A percentile compares a stretch with the other conserved stretches of the same genome.
These are phyloP conservation scores for Cercospora canescens DNA, from an alignment of 2,329 filamentous ascomycete species.

Conservation along the genomic window DNA sequence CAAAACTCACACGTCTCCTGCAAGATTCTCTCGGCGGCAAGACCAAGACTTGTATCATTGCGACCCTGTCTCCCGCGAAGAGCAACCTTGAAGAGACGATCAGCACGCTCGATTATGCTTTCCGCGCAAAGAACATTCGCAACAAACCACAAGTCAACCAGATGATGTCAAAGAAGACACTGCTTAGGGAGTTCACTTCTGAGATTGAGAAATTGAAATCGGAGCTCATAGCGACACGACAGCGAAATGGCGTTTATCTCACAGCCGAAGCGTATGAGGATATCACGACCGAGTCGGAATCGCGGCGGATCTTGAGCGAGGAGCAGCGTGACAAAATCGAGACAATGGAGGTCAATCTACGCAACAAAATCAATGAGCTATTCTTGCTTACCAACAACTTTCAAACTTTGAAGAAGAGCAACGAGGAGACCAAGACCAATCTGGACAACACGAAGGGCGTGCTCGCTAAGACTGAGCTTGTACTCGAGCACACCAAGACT, in stretches of 20 bases:
- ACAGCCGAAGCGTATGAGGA: conserved; percentile 88
- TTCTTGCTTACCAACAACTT: conserved; percentile 85
- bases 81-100: conserved; percentile 98
- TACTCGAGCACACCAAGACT: conserved; percentile 74
- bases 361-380: conserved; percentile 91
- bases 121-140: conserved; percentile 95
- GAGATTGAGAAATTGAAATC: conserved; percentile 95
- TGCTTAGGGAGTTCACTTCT: conserved; percentile 83
- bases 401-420: conserved; percentile 84
- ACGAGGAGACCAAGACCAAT: conserved; percentile 70
- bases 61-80: conserved; percentile 90
- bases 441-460: conserved; percentile 80
- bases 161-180: conserved; percentile 86
- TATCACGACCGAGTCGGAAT: conserved; percentile 89
- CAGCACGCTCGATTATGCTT: conserved; percentile 95
- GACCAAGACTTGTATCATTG: conserved; percentile 98
- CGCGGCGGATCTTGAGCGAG: conserved; percentile 83
- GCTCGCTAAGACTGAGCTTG: conserved; percentile 83
- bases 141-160: conserved; percentile 97
- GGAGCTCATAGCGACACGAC: conserved; percentile 87
- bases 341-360: conserved; percentile 83
- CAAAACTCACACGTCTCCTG: conserved; percentile 88
- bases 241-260: conserved; percentile 93
- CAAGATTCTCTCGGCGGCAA: conserved; percentile 95
- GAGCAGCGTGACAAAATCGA: conserved; percentile 92